Base-by-base conservation (phyloP, 2,329 filamentous ascomycete species). In the Onygenales sp. region DNA sequence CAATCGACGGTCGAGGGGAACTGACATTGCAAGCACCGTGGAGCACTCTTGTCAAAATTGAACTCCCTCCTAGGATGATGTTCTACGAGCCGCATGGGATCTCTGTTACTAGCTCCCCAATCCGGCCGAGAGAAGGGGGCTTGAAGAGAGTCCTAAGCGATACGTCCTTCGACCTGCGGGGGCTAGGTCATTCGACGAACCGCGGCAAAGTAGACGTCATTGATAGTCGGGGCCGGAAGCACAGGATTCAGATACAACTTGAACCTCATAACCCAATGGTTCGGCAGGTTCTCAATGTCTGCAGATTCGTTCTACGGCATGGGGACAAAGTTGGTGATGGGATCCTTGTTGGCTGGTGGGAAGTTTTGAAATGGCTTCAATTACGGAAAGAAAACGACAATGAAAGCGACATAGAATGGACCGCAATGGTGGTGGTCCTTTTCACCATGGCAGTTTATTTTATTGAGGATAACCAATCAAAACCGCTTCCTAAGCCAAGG, bases 21-120 rank as follows among this genome's bases (percentile, higher is more conserved):
- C 69, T 92, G 13, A 87, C 84, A 58, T 72, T 88, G 8, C 86
- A 90, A 66, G 85, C 85, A 5, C 86, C 86, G 0, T 91, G 87
- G 87, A 84, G 84, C 54, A 78, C 79, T 51, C 75, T 86, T 10
- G 81, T 83, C n/a, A 82, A 82, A 43, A 70, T 90, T n/a, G 73
- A 77, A 0, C 69, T 89, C 2, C 84, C 86, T 2, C 60, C 55
- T 6, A 72, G 76, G 32, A 71, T 89, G 17, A 76, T 77, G 55
- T 66, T 82, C 21, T 77, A 83, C 53, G 82, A 86, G 57, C 73
- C 78, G 31, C 77, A 80, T 60, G 80, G 76, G 54, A 70, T 87
- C 39, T 80, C 81, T 51, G 81, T 80, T 56, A 69, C 74, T 47
- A 76, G 77, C 14, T 76, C 77, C 27, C 57, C 68, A 43, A 71